These are phyloP conservation scores for Scalesia atractyloides DNA, from an alignment of 129 eudicot species.

Conservation along the genomic window DNA sequence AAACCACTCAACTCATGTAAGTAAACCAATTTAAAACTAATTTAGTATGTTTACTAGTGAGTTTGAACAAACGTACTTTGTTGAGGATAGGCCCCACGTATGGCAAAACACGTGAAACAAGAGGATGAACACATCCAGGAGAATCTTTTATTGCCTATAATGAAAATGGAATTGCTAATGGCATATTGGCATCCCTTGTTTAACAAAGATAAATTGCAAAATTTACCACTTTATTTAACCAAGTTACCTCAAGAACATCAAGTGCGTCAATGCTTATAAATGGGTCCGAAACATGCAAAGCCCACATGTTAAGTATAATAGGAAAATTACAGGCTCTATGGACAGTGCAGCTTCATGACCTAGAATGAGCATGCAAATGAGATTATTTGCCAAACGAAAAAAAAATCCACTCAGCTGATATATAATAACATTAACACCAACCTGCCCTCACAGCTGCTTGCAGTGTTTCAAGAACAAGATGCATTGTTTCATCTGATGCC, in stretches of 20 bases:
- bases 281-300: constrained; percentile 90
- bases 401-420: background rate
- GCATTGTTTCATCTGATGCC: constrained; percentile 99
- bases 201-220: constrained; percentile 9
- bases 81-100: constrained; percentile 76
- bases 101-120: constrained; percentile 84
- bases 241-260: constrained; percentile 89
- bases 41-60: constrained; percentile 12
- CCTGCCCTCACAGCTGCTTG: constrained; percentile 88
- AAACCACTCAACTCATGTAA: constrained; percentile 10
- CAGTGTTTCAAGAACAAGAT: constrained; percentile 90
- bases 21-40: constrained; percentile 13
- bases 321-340: constrained; percentile 83
- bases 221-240: constrained; percentile 6
- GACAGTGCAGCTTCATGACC: constrained; percentile 77
- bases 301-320: constrained; percentile 88
- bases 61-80: constrained; percentile 46
- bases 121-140: constrained; percentile 91
- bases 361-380: constrained; percentile 26
- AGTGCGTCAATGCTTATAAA: constrained; percentile 92
- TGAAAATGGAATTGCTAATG: constrained; percentile 16
- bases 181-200: background rate
- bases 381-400: background rate
- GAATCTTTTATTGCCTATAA: constrained; percentile 80
- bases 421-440: constrained; percentile 33